phyloP scores from a whole-genome alignment of 73 alveolate species.

The Tetrahymena borealis region DNA sequence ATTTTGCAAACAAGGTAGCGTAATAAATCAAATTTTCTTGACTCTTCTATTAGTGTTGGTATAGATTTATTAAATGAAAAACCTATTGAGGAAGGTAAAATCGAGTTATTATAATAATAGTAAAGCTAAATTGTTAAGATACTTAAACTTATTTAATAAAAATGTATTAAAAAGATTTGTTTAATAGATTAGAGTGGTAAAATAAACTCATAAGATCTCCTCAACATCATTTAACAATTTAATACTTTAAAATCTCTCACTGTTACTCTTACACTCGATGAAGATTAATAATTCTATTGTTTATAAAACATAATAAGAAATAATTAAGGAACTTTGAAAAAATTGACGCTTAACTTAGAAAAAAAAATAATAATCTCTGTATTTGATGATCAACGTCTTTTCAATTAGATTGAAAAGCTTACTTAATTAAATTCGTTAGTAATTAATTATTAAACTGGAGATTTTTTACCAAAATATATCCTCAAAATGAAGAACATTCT shows the following conservation, averaged over 20 bases:
- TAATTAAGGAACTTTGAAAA: neutral
- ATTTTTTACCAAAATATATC: neutral
- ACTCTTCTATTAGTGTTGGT: neutral
- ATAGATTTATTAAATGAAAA: neutral
- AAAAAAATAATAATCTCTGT: neutral
- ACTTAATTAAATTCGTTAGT: neutral
- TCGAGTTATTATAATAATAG: neutral
- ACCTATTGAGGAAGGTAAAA: neutral
- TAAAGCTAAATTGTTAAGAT: neutral
- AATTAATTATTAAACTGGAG: neutral
- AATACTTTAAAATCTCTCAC: neutral
- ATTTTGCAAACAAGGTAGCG: neutral
- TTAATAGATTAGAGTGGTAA: neutral
- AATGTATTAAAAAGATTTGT: neutral
- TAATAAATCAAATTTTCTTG: neutral
- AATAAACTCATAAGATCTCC: neutral
- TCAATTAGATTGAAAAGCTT: neutral
- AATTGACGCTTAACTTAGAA: neutral
- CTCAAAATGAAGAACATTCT: neutral
- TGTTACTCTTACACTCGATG: neutral
- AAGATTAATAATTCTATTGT: neutral
- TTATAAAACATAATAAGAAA: neutral
- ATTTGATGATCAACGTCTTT: neutral
- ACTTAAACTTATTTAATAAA: neutral
- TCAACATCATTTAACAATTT: neutral